These are phyloP conservation scores for Paraurostyla sp. DNA, from an alignment of 73 alveolate species.

Conservation along the genomic window DNA sequence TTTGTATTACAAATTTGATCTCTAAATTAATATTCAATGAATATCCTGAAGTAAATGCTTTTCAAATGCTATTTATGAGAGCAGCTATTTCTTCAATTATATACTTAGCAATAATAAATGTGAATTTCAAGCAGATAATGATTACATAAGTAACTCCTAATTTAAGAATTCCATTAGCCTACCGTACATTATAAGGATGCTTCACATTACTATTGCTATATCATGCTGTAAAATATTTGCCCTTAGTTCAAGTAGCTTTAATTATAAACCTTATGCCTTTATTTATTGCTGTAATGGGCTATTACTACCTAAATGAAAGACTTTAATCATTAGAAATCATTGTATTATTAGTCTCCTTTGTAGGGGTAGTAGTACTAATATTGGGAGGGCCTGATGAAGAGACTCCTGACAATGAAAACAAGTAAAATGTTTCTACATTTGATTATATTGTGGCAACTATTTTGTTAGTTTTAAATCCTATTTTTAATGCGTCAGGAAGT, in stretches of 20 bases:
- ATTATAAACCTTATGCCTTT: background rate
- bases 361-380: slow-evolving; percentile 13
- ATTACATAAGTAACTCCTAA: background rate
- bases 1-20: background rate
- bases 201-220: background rate
- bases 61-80: background rate
- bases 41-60: background rate
- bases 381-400: background rate
- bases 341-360: background rate
- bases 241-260: background rate
- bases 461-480: background rate
- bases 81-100: background rate
- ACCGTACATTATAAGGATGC: background rate
- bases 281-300: background rate
- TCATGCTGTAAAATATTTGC: slow-evolving; percentile 16
- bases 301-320: background rate
- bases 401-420: background rate
- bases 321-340: background rate
- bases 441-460: background rate
- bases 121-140: background rate
- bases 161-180: background rate
- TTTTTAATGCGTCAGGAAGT: slow-evolving; percentile 10
- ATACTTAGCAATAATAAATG: background rate
- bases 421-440: background rate
- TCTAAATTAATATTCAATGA: background rate